Evolutionary conservation across 208 protist genomes (phyloP).

Genomic region (Herpetomonas tarakana): DNA sequence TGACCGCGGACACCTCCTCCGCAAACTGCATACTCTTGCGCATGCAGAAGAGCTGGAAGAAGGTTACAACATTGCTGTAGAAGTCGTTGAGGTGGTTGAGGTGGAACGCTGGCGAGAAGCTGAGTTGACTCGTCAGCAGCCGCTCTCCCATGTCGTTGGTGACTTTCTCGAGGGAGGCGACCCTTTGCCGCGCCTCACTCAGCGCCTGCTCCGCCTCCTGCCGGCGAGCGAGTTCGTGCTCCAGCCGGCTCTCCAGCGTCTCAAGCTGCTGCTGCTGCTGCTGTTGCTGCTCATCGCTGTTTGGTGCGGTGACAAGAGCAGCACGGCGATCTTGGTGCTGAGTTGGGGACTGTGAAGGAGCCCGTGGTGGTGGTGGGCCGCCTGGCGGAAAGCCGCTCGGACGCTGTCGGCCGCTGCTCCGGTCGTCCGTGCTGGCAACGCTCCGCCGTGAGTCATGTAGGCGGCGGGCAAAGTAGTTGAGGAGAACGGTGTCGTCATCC

Average conservation of each 20-base stretch:
- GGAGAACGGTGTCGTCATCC: no score
- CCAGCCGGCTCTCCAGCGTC: not conserved
- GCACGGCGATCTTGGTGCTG: no score
- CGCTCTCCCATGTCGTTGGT: not conserved
- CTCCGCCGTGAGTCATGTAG: no score
- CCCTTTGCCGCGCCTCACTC: not conserved
- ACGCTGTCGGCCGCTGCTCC: no score
- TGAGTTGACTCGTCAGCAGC: not conserved
- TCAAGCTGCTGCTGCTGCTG: not conserved
- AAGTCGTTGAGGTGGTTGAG: not conserved
- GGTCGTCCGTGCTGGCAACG: no score
- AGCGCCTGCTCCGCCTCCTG: not conserved
- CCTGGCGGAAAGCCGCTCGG: no score
- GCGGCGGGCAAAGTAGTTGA: no score
- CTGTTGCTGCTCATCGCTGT: no score
- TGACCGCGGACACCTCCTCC: not conserved
- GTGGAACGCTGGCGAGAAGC: not conserved
- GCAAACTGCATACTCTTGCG: not conserved
- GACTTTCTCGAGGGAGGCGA: not conserved
- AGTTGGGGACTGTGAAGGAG: no score
- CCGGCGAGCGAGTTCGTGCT: not conserved
- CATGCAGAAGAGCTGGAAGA: not conserved
- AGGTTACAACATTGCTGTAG: not conserved
- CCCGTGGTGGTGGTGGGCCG: no score
- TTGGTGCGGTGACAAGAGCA: no score